phyloP scores from a whole-genome alignment of 306 rosid species.

The Leucaena leucocephala region DNA sequence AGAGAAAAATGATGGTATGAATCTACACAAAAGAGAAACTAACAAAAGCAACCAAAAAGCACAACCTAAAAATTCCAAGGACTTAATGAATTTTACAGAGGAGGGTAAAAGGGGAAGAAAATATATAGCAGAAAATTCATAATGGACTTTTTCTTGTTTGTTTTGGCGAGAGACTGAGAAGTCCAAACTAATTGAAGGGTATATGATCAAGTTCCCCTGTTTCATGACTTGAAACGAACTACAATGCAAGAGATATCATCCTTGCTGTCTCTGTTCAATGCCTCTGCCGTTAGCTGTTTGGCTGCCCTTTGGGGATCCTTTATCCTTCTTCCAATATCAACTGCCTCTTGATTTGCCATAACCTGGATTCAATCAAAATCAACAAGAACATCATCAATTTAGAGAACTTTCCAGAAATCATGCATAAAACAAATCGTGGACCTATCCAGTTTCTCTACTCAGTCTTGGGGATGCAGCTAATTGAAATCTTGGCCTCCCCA shows the following conservation, averaged over 20 bases:
- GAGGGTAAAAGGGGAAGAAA: constrained; percentile 9
- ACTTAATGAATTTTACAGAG: constrained; percentile 48
- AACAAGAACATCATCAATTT: background rate
- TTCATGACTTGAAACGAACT: constrained; percentile 77
- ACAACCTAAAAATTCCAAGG: constrained; percentile 46
- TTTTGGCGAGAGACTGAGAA: constrained; percentile 16
- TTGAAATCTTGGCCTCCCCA: background rate
- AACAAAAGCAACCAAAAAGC: constrained; percentile 39
- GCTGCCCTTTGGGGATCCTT: constrained; percentile 80
- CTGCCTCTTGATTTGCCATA: constrained; percentile 85
- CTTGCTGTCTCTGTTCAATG: constrained; percentile 78
- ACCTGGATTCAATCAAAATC: constrained; percentile 53
- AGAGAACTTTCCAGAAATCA: background rate
- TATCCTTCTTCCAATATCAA: constrained; percentile 64
- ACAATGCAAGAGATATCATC: constrained; percentile 88
- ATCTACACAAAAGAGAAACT: constrained; percentile 57
- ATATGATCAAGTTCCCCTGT: background rate
- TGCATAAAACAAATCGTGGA: background rate
- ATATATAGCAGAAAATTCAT: constrained; percentile 39
- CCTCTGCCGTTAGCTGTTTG: constrained; percentile 62
- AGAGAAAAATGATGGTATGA: constrained; percentile 45
- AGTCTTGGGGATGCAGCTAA: too few species aligned
- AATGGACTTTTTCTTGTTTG: constrained; percentile 11
- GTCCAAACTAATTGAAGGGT: constrained; percentile 31
- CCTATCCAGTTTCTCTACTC: background rate